Evolutionary conservation across 495 filamentous ascomycete genomes (phyloP), one percentile per base, ranked within the genome.

Genomic region (Aspergillus conjunctus): DNA sequence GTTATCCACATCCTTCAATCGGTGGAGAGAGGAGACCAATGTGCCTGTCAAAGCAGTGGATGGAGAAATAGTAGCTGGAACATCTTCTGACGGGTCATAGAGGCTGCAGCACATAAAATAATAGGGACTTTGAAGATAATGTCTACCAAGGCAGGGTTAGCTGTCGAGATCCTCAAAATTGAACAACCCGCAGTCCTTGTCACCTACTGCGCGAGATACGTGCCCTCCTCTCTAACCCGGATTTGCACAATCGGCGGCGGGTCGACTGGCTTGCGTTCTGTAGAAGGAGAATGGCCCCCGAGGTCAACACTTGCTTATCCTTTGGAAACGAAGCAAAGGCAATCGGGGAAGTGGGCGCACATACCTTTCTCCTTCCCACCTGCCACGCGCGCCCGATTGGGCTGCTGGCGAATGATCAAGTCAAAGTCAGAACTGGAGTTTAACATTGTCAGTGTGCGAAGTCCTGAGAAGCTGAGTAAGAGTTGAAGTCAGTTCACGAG

Each of bases 251-350:
- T 91, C 54, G 94, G 94, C 22, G 93, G 94, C 49, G 94, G 94
- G 70, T 98, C 94, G 68, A 98, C 87, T 3, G 94, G 92, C 73
- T 96, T 97, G 64, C 94, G 88, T 65, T 92, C 94, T 96, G 76
- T 26, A 30, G 51, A 44, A 58, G 51, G 30, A 56, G 48, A 50
- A 46, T 48, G 37, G 51, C 54, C 26, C 49, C 54, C 30, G 44
- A 58, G 51, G 56, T 61, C 51, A 67, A 63, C 56, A 41, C 49
- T 51, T 48, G 54, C 39, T 54, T 22, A 32, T 53, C 54, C 45
- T 20, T 43, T 41, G 41, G 22, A 26, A 48, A 17, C 33, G 41
- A 33, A 51, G 51, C 21, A 32, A 30, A 15, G 37, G 30, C 10
- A 21, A 33, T 41, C 64, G 31, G 45, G 26, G 37, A 37, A 17